phyloP scores from a whole-genome alignment of 768 basidiomycete genomes.

The Amanita rimosa region DNA sequence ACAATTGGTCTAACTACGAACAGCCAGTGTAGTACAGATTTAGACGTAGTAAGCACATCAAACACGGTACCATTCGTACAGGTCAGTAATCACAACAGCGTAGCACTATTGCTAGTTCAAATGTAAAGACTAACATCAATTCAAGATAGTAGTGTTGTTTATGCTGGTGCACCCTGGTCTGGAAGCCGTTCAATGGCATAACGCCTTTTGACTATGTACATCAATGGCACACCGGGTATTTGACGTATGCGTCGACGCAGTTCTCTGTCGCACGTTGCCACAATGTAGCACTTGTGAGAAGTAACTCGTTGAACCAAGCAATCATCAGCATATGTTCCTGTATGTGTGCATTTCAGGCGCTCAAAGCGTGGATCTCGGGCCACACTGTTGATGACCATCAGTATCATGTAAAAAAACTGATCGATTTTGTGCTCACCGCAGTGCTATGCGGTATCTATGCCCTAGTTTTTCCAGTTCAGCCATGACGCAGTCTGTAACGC shows the following conservation, averaged over 20 bases:
- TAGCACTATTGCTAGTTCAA: neutral
- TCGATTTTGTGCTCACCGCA: conserved; percentile 49
- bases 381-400: conserved; percentile 41
- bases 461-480: conserved; percentile 98
- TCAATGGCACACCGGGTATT: conserved; percentile 86
- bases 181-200: conserved; percentile 95
- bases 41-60: neutral
- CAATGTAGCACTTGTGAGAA: conserved; percentile 91
- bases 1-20: neutral
- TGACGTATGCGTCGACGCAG: conserved; percentile 87
- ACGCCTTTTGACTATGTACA: conserved; percentile 90
- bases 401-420: neutral
- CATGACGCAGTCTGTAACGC: conserved; percentile 98
- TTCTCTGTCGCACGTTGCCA: conserved; percentile 96
- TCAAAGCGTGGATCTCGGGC: conserved; percentile 97
- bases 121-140: neutral
- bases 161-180: conserved; percentile 81
- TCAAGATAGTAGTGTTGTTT: conserved; percentile 3
- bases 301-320: conserved; percentile 95
- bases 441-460: conserved; percentile 86
- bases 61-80: no score
- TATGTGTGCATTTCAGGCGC: conserved; percentile 82
- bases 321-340: conserved; percentile 98
- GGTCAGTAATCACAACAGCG: neutral
- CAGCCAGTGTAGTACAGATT: neutral